Conservation (phyloP, 768 basidiomycete genomes). For the Dendrothele bispora region DNA sequence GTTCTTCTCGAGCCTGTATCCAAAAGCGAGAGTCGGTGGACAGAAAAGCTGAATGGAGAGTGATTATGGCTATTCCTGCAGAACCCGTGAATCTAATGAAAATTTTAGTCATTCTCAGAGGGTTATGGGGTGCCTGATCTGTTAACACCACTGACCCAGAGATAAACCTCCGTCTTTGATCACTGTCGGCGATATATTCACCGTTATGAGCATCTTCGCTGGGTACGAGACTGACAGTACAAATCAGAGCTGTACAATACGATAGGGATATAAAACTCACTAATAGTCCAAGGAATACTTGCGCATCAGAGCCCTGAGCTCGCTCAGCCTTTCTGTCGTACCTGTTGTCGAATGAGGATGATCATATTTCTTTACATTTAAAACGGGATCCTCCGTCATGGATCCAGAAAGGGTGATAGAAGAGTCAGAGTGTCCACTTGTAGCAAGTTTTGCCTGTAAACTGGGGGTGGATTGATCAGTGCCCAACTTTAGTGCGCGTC, state of each 20-base stretch:
- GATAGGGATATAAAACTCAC: constrained; percentile 40
- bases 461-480: no score
- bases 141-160: constrained; percentile 65
- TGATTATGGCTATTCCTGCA: constrained; percentile 70
- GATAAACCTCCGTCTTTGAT: constrained; percentile 77
- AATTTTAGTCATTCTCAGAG: background rate
- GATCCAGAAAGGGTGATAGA: constrained; percentile 74
- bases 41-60: constrained; percentile 65
- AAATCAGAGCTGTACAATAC: constrained; percentile 6
- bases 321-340: constrained; percentile 57
- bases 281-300: constrained; percentile 80
- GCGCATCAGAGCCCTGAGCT: constrained; percentile 62
- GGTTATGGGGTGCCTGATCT: no score
- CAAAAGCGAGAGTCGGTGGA: constrained; percentile 83
- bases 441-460: no score
- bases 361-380: constrained; percentile 58
- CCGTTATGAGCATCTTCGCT: constrained; percentile 82
- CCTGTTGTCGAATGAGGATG: no score
- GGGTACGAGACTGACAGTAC: constrained; percentile 57
- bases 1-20: constrained; percentile 68
- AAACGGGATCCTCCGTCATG: constrained; percentile 65
- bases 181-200: constrained; percentile 74
- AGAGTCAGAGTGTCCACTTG: constrained; percentile 64
- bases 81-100: constrained; percentile 61
- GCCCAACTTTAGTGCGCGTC: no score